These are phyloP conservation scores for Penicillium nordicum DNA, from an alignment of 2,329 filamentous ascomycete species.

Conservation along the genomic window DNA sequence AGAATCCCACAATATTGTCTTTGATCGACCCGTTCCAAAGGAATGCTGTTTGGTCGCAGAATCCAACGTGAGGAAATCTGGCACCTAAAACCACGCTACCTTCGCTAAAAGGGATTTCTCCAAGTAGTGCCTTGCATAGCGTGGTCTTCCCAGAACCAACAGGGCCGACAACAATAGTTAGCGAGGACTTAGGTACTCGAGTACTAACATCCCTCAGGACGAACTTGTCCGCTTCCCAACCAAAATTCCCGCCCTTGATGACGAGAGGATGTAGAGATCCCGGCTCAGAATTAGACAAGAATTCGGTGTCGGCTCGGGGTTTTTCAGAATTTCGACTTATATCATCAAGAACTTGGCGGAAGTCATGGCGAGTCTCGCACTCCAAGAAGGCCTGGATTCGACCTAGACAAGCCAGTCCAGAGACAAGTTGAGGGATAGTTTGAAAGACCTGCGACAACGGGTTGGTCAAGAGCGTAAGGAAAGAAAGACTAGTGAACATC, in stretches of 20 bases:
- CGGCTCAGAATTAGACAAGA: no score
- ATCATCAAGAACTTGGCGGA: not conserved
- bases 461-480: not conserved
- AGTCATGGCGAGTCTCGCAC: not conserved
- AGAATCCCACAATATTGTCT: not conserved
- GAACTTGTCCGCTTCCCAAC: not conserved
- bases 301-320: accelerated
- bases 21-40: not conserved
- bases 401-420: not conserved
- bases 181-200: not conserved
- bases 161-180: not conserved
- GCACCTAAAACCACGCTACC: not conserved
- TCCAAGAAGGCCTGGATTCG: not conserved
- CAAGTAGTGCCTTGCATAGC: not conserved
- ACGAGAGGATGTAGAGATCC: not conserved
- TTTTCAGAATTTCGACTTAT: not conserved
- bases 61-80: not conserved
- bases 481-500: not conserved
- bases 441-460: not conserved
- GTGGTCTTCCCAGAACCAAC: not conserved
- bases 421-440: not conserved
- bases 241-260: not conserved
- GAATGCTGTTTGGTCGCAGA: not conserved
- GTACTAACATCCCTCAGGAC: not conserved
- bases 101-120: not conserved